These are phyloP conservation scores for Trypanosoma cruzi DNA, from an alignment of 208 protist species.

Conservation along the genomic window DNA sequence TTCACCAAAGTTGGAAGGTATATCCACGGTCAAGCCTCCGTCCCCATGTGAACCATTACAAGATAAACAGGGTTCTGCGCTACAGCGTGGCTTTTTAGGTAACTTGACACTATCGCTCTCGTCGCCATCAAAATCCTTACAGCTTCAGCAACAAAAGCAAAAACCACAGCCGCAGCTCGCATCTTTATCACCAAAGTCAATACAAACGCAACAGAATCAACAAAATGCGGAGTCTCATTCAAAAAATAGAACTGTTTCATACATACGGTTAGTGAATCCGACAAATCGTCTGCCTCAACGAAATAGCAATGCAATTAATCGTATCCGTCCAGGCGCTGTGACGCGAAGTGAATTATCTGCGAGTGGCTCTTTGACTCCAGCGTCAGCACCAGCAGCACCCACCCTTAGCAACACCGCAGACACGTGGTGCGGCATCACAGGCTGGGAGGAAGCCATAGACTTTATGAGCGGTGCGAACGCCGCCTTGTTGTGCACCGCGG, in stretches of 20 bases:
- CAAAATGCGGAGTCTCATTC: not conserved
- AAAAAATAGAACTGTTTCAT: not conserved
- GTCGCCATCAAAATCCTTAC: not conserved
- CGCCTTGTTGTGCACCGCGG: not conserved
- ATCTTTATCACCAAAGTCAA: not conserved
- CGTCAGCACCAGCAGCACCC: not conserved
- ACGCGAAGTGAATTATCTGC: constrained; percentile 3
- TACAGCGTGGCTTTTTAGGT: not conserved
- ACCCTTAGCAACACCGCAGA: not conserved
- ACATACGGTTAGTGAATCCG: constrained; percentile 25
- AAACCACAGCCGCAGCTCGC: not conserved
- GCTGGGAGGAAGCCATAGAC: constrained; percentile 25
- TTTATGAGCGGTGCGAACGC: not conserved
- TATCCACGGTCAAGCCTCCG: not conserved
- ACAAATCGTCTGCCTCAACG: constrained; percentile 6
- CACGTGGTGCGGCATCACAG: constrained; percentile 24
- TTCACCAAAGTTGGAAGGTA: not conserved
- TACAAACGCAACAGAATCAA: not conserved
- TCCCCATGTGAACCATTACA: not conserved
- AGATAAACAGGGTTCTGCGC: not conserved
- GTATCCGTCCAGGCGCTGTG: constrained; percentile 1
- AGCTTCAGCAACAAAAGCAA: not conserved
- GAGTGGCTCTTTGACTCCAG: not conserved
- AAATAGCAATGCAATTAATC: constrained; percentile 3
- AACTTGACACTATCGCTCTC: not conserved